phyloP scores from a whole-genome alignment of 1,284 basidiomycete genomes.

The Sporisorium graminicola region DNA sequence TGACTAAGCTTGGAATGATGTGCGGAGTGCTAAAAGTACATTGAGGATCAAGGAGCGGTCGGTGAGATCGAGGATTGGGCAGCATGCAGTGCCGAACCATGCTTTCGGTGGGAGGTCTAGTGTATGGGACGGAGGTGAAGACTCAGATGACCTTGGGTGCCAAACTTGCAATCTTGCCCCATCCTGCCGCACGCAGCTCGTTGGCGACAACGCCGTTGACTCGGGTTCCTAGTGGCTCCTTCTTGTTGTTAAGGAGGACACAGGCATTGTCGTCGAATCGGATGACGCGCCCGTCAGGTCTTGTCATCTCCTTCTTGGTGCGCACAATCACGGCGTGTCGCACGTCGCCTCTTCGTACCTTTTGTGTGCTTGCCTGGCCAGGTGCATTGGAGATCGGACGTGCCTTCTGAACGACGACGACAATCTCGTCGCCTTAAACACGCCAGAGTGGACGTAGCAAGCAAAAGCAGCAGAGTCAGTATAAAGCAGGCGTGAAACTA shows the following conservation, averaged over 20 bases:
- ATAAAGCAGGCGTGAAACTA: background rate
- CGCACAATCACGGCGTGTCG: constrained; percentile 94
- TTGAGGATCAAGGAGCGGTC: background rate
- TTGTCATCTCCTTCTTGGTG: constrained; percentile 82
- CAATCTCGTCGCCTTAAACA: constrained; percentile 87
- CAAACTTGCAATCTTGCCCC: constrained; percentile 92
- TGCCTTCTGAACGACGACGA: constrained; percentile 94
- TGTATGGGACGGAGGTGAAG: background rate
- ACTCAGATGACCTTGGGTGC: constrained; percentile 82
- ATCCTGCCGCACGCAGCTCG: constrained; percentile 89
- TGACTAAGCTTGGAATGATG: constrained; percentile 15
- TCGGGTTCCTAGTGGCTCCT: constrained; percentile 94
- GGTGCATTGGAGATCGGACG: constrained; percentile 76
- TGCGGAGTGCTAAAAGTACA: constrained; percentile 36
- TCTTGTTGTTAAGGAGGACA: constrained; percentile 94
- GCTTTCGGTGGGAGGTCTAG: constrained; percentile 14
- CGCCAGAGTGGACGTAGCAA: constrained; percentile 74
- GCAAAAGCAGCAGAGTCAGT: constrained; percentile 17
- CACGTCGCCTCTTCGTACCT: constrained; percentile 89
- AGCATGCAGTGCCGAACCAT: background rate
- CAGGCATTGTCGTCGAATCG: constrained; percentile 98
- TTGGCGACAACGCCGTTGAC: constrained; percentile 93
- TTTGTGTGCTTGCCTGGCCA: constrained; percentile 72
- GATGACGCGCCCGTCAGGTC: constrained; percentile 87
- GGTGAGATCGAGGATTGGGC: background rate